Conservation (phyloP, 805 yeast species). For the Cyberlindnera galapagoensis region DNA sequence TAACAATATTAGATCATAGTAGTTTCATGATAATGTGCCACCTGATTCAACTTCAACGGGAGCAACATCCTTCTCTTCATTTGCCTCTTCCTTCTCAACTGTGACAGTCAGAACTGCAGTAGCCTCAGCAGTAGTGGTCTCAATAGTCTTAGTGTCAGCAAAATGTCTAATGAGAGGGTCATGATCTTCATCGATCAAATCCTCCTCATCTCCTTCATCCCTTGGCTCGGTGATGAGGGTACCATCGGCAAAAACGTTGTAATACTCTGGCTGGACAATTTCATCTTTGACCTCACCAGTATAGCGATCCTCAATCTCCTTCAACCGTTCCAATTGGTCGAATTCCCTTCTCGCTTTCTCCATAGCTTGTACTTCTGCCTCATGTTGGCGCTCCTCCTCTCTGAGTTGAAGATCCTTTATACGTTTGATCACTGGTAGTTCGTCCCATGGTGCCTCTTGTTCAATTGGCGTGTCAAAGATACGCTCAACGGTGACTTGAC, state of each 20-base stretch:
- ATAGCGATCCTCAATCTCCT: slow-evolving; percentile 16
- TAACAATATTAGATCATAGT: no score
- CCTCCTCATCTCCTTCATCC: slow-evolving; percentile 5
- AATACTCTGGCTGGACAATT: no score
- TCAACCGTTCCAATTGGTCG: slow-evolving; percentile 15
- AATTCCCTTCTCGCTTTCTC: slow-evolving; percentile 16
- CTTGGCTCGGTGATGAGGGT: no score
- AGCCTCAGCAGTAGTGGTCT: no score
- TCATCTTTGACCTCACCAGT: slow-evolving; percentile 8
- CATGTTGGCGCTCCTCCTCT: no score
- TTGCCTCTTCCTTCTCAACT: slow-evolving; percentile 4
- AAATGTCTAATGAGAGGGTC: no score
- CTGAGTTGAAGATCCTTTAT: slow-evolving; percentile 12
- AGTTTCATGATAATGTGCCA: no score
- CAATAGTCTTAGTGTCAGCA: no score
- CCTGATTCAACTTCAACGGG: no score
- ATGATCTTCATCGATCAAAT: slow-evolving; percentile 5
- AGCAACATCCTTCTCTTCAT: slow-evolving; percentile 2
- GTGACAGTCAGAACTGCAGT: no score
- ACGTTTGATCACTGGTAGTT: slow-evolving; percentile 17
- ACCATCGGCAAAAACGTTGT: no score
- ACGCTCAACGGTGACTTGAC: slow-evolving; percentile 15
- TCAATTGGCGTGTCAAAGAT: slow-evolving; percentile 16
- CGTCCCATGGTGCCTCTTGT: slow-evolving; percentile 16
- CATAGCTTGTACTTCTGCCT: slow-evolving; percentile 13